Conservation (phyloP, 495 filamentous ascomycete species). For the Physcia stellaris region DNA sequence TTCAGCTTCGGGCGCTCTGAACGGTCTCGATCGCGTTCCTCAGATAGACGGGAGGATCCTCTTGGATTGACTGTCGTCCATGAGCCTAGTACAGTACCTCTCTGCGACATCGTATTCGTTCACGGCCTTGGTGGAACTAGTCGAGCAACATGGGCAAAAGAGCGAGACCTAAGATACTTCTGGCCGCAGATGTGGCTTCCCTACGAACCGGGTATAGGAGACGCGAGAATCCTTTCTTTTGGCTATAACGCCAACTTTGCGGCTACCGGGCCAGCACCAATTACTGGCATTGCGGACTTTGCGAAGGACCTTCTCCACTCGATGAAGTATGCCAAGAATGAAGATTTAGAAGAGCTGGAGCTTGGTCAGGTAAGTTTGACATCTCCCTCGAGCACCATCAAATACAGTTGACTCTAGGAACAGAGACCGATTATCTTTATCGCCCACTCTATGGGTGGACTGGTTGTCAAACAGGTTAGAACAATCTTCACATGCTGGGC, state of each 20-base stretch:
- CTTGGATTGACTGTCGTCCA: background rate
- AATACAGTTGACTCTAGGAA: background rate
- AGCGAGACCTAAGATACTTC: slow-evolving; percentile 18
- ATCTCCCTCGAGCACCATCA: background rate
- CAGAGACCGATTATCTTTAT: slow-evolving; percentile 20
- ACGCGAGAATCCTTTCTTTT: slow-evolving; percentile 21
- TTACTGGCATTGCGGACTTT: slow-evolving; percentile 21
- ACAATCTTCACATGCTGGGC: background rate
- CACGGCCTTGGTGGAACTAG: slow-evolving; percentile 26
- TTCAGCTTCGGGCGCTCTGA: background rate
- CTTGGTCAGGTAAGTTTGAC: slow-evolving; percentile 12
- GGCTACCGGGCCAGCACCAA: slow-evolving; percentile 5
- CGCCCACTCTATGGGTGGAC: slow-evolving; percentile 20
- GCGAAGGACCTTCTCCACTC: slow-evolving; percentile 24
- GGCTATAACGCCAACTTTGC: slow-evolving; percentile 25
- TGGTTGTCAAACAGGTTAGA: slow-evolving; percentile 15
- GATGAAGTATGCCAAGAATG: slow-evolving; percentile 20
- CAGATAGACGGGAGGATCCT: background rate
- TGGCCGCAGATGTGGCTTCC: slow-evolving; percentile 24
- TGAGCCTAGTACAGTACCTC: slow-evolving; percentile 9
- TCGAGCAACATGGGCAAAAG: slow-evolving; percentile 21
- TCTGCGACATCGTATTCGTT: slow-evolving; percentile 26
- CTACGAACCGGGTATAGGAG: slow-evolving; percentile 17
- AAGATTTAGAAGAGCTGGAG: slow-evolving; percentile 10
- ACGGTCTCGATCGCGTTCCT: background rate